Evolutionary conservation across 495 filamentous ascomycete species (phyloP).

Genomic region (Evernia prunastri): DNA sequence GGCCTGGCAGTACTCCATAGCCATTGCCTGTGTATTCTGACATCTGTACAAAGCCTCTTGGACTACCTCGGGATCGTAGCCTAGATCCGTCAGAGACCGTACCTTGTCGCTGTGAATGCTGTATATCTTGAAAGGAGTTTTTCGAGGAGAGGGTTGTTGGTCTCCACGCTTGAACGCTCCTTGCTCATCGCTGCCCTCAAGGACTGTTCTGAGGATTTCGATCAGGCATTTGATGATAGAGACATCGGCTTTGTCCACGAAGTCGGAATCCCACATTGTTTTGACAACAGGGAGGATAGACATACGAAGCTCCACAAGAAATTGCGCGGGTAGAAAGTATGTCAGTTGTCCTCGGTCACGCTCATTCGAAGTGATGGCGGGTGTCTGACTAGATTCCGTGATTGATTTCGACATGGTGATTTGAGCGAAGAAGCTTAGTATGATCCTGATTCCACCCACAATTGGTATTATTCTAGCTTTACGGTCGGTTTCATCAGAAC

Average conservation of each 20-base stretch:
- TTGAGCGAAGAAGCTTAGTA: slow-evolving; percentile 72
- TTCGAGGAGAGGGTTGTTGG: slow-evolving; percentile 38
- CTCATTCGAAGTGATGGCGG: slow-evolving; percentile 51
- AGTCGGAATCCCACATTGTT: slow-evolving; percentile 73
- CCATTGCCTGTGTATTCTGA: slow-evolving; percentile 52
- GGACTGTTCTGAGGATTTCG: slow-evolving; percentile 73
- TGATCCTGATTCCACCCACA: slow-evolving; percentile 70
- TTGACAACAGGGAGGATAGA: slow-evolving; percentile 71
- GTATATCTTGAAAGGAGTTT: slow-evolving; percentile 37
- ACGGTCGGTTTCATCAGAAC: slow-evolving; percentile 37
- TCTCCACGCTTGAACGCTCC: slow-evolving; percentile 57
- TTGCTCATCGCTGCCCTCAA: slow-evolving; percentile 68
- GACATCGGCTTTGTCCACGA: slow-evolving; percentile 71
- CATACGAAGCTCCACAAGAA: slow-evolving; percentile 81
- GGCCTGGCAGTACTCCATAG: slow-evolving; percentile 68
- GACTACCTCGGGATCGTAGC: slow-evolving; percentile 52
- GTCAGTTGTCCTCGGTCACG: slow-evolving; percentile 54
- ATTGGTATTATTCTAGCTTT: slow-evolving; percentile 47
- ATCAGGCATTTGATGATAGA: slow-evolving; percentile 72
- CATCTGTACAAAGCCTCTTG: slow-evolving; percentile 80
- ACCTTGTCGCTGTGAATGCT: slow-evolving; percentile 45
- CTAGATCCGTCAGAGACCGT: slow-evolving; percentile 39
- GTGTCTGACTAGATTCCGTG: slow-evolving; percentile 62
- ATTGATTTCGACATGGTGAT: slow-evolving; percentile 72
- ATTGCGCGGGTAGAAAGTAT: slow-evolving; percentile 65